A percentile compares a stretch with the other conserved stretches of the same genome.
phyloP scores from a whole-genome alignment of 768 basidiomycete species.

The Tulasnella sp. region DNA sequence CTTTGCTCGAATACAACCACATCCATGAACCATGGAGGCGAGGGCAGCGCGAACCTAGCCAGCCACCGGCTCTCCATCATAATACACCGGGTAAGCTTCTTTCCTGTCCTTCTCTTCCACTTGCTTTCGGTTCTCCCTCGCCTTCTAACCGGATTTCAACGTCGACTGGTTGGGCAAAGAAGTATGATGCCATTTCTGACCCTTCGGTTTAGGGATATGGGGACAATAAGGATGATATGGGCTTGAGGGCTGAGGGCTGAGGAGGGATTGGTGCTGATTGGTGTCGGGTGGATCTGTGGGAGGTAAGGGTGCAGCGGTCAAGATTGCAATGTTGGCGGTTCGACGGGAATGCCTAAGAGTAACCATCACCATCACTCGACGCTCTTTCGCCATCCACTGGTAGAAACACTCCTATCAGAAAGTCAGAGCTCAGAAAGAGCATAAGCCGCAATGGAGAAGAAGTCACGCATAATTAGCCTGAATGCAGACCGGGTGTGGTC shows the following conservation, averaged over 20 bases:
- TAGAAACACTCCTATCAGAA: no score
- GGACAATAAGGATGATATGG: not conserved
- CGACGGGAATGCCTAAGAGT: not conserved
- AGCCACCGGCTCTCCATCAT: slow-evolving; percentile 91
- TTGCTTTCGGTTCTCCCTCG: slow-evolving; percentile 84
- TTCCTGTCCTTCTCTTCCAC: slow-evolving; percentile 82
- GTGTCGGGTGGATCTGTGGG: no score
- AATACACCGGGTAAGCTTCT: slow-evolving; percentile 86
- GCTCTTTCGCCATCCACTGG: no score
- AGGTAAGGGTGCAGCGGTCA: not conserved
- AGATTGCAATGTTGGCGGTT: not conserved
- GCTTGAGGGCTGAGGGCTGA: not conserved
- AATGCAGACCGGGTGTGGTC: no score
- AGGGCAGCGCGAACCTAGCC: slow-evolving; percentile 66
- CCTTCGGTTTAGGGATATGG: not conserved
- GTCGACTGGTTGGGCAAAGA: slow-evolving; percentile 90
- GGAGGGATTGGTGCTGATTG: no score
- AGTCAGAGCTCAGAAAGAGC: no score
- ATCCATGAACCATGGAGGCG: not conserved
- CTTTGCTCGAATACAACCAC: not conserved
- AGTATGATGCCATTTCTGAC: slow-evolving; percentile 55
- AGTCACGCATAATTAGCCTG: no score
- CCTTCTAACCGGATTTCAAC: slow-evolving; percentile 86
- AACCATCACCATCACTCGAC: no score
- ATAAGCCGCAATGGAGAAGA: no score